A percentile compares a stretch with the other conserved stretches of the same genome.
These are phyloP conservation scores for Sphaerulina musiva DNA, from an alignment of 2,329 filamentous ascomycete species.

Conservation along the genomic window DNA sequence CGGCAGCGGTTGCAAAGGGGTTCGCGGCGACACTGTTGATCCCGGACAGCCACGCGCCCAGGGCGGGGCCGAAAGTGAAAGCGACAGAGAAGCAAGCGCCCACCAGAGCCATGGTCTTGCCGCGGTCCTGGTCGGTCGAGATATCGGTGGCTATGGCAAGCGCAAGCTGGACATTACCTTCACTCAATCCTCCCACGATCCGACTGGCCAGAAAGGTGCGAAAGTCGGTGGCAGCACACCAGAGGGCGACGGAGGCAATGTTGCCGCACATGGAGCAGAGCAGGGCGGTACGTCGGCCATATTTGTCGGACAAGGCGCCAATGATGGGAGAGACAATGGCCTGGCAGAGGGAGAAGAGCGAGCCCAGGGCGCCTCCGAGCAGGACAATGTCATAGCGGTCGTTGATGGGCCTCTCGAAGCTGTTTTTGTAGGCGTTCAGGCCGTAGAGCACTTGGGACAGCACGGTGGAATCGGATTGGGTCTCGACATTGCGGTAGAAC, in stretches of 20 bases:
- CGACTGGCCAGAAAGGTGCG: conserved; percentile 91
- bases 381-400: conserved; percentile 95
- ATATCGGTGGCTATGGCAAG: conserved; percentile 96
- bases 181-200: conserved; percentile 84
- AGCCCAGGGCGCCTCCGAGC: conserved; percentile 86
- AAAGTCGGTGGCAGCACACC: conserved; percentile 91
- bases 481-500: conserved; percentile 87
- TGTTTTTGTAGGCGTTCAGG: conserved; percentile 89
- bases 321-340: conserved; percentile 89
- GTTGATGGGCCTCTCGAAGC: conserved; percentile 87
- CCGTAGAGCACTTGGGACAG: conserved; percentile 73
- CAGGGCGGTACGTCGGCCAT: conserved; percentile 80
- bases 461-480: conserved; percentile 52
- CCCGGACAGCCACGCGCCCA: conserved; percentile 78
- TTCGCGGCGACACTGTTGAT: conserved; percentile 75
- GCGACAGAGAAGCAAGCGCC: conserved; percentile 95
- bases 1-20: conserved; percentile 87
- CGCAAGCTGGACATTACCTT: conserved; percentile 93
- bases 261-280: conserved; percentile 91
- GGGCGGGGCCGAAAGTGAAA: conserved; percentile 89
- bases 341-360: conserved; percentile 87
- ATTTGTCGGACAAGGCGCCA: conserved; percentile 75
- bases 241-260: conserved; percentile 84
- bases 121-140: conserved; percentile 74
- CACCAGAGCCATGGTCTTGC: conserved; percentile 91